These are phyloP conservation scores for Mucor sp. DNA, from an alignment of 371 early-diverging fungal species.

Conservation along the genomic window DNA sequence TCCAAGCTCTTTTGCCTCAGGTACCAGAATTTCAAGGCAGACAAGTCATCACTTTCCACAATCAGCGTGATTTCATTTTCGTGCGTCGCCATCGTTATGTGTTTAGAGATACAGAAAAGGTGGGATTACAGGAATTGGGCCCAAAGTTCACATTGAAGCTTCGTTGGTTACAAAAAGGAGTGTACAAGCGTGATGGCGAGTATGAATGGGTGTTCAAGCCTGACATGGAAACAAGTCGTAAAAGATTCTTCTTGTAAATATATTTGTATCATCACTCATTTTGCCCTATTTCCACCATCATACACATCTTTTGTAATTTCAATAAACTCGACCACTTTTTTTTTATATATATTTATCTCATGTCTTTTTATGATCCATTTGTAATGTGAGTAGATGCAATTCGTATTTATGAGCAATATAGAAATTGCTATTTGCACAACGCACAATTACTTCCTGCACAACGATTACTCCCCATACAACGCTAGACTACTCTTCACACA, in stretches of 20 bases:
- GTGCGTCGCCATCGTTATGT: slow-evolving; percentile 97
- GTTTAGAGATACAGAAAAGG: slow-evolving; percentile 87
- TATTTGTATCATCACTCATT: not conserved
- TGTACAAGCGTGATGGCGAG: slow-evolving; percentile 89
- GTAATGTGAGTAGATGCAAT: not conserved
- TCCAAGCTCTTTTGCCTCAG: slow-evolving; percentile 96
- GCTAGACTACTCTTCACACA: no score
- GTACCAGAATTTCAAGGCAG: slow-evolving; percentile 95
- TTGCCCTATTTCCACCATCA: not conserved
- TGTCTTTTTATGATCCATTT: not conserved
- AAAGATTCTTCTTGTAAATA: slow-evolving; percentile 76
- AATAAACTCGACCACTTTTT: not conserved
- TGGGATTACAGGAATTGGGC: slow-evolving; percentile 95
- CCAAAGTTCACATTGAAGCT: slow-evolving; percentile 97
- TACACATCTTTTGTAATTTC: slow-evolving; percentile 3
- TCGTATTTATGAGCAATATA: not conserved
- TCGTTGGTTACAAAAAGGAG: slow-evolving; percentile 93
- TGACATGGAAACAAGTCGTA: slow-evolving; percentile 85
- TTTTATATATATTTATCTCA: not conserved
- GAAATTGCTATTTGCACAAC: no score
- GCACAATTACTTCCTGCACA: no score
- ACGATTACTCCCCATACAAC: no score
- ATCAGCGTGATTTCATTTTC: slow-evolving; percentile 99
- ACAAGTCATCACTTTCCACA: slow-evolving; percentile 97
- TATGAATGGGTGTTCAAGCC: slow-evolving; percentile 96